phyloP scores from a whole-genome alignment of 805 yeast species.

The Metschnikowia proteae region DNA sequence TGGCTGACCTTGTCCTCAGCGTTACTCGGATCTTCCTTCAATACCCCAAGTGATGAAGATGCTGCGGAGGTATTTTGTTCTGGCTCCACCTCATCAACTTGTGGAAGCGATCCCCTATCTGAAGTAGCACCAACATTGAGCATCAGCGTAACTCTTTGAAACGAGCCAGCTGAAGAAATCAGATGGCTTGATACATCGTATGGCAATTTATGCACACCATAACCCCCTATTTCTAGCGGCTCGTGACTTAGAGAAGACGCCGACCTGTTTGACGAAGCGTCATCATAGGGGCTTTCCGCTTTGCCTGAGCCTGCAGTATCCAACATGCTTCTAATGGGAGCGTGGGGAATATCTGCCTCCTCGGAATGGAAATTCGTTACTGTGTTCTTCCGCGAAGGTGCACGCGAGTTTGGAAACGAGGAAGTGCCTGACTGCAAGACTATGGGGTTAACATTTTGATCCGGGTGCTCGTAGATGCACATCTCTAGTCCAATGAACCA shows the following conservation, averaged over 20 bases:
- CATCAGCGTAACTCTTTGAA: slow-evolving; percentile 27
- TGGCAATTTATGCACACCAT: slow-evolving; percentile 11
- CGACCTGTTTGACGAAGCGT: slow-evolving; percentile 23
- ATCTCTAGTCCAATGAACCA: slow-evolving; percentile 60
- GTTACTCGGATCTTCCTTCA: slow-evolving; percentile 6
- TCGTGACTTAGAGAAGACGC: slow-evolving; percentile 23
- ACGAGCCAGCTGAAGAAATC: slow-evolving; percentile 9
- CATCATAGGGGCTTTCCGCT: slow-evolving; percentile 7
- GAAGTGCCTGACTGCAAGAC: slow-evolving; percentile 17
- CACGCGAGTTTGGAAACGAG: slow-evolving; percentile 24
- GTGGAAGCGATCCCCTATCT: slow-evolving; percentile 4
- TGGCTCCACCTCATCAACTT: slow-evolving; percentile 6
- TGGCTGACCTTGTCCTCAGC: not conserved
- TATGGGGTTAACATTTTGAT: slow-evolving; percentile 37
- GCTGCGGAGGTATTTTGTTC: not conserved
- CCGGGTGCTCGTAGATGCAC: slow-evolving; percentile 52
- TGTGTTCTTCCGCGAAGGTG: slow-evolving; percentile 34
- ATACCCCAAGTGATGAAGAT: slow-evolving; percentile 10
- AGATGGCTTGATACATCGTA: slow-evolving; percentile 12
- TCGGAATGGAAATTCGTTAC: slow-evolving; percentile 11
- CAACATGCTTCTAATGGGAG: slow-evolving; percentile 39
- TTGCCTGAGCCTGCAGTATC: slow-evolving; percentile 22
- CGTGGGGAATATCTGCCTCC: slow-evolving; percentile 19
- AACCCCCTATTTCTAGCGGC: slow-evolving; percentile 17
- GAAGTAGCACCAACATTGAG: slow-evolving; percentile 20